Percentiles rank a stretch among this genome's conserved stretches.
phyloP scores from a whole-genome alignment of 2,329 filamentous ascomycete genomes.

The Neonectria faginata region DNA sequence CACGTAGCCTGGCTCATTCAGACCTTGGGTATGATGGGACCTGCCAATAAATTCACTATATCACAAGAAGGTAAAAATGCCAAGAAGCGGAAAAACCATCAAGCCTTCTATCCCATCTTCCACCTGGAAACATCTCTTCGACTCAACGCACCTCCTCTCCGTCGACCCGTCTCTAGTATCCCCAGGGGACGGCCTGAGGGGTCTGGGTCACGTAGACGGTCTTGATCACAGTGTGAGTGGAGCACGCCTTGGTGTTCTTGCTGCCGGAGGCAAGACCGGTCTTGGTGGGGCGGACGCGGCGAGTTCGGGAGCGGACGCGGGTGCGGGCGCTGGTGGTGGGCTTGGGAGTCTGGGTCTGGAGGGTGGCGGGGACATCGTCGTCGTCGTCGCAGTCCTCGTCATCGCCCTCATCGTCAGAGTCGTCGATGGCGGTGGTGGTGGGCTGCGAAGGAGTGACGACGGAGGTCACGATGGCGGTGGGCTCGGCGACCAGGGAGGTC shows the following conservation, averaged over 20 bases:
- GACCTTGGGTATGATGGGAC: constrained; percentile 21
- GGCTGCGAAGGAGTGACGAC: constrained; percentile 18
- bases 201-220: constrained; percentile 44
- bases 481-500: constrained; percentile 1
- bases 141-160: background rate
- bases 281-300: constrained; percentile 28
- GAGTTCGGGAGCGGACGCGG: constrained; percentile 28
- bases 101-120: constrained; percentile 11
- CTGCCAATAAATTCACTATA: constrained; percentile 28
- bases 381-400: constrained; percentile 28
- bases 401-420: constrained; percentile 13
- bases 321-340: constrained; percentile 17
- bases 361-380: constrained; percentile 14
- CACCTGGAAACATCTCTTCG: constrained; percentile 1
- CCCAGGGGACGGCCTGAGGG: constrained; percentile 10
- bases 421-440: constrained; percentile 8
- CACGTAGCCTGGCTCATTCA: constrained; percentile 15
- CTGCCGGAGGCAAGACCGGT: constrained; percentile 18
- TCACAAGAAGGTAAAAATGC: constrained; percentile 26
- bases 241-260: constrained; percentile 28
- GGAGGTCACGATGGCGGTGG: constrained; percentile 27
- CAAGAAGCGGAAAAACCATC: constrained; percentile 12
- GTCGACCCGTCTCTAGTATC: constrained; percentile 17
- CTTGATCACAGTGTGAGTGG: constrained; percentile 34
- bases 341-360: constrained; percentile 25